Evolutionary conservation across 805 yeast species (phyloP), one percentile per base, ranked within the genome.

Genomic region (Aciculoconidium aculeatum): DNA sequence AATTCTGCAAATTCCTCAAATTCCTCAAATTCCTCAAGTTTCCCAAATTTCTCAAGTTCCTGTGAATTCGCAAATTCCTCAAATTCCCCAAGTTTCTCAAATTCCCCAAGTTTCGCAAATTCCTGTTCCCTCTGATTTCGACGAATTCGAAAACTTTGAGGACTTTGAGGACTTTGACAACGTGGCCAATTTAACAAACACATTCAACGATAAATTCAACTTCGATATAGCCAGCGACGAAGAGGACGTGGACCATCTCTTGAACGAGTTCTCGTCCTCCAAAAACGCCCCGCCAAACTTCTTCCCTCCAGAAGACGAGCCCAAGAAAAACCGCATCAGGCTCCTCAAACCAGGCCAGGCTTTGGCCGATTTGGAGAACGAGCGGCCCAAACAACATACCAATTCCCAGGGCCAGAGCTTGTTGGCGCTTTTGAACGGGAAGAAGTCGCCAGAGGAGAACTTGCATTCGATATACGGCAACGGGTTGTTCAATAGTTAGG

Each of bases 211-310:
- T 11, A 25, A 30, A 15, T 32, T 29, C 19, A 47, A 46, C 20
- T 49, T 58, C 35, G 63, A 57, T 27, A 44, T 52, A 22, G 64
- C 49, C 7, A 50, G 59, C 26, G 67, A 61, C 31, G 67, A 62
- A 25, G 67, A 59, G 23, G 55, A 46, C 21, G 49, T 31, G 2
- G 33, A 38, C 17, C 38, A 39, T 25, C 28, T 36, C 19, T 25
- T 36, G 16, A 36, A 36, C 20, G 26, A 36, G 9, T 27, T 32
- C 19, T 24, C 17, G 11, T 24, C 12, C 12, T 11, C 21, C 21
- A 9, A 9, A 17, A 15, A 10, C 15, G 12, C 21, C 7, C 32
- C 34, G 4, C 26, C 26, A 14, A 32, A 35, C 22, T 30, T 25
- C 13, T 36, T 27, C 23, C 17, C 25, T n/a, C n/a, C n/a, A 9